Base-by-base conservation (phyloP, 768 basidiomycete species). In the Termitomyces sp. region DNA sequence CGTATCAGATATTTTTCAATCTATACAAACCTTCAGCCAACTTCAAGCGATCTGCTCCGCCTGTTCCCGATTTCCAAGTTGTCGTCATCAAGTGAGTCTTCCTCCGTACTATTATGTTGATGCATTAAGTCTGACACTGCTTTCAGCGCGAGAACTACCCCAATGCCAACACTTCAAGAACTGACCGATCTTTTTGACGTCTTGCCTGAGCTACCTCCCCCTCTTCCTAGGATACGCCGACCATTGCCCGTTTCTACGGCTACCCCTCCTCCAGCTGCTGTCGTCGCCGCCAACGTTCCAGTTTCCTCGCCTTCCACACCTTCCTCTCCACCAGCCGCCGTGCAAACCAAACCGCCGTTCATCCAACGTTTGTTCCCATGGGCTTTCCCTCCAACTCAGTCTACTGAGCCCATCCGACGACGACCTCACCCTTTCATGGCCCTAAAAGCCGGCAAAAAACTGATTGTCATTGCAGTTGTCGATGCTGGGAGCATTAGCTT, bases 1-100 rank as follows among this genome's bases (percentile, higher is more conserved):
- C 90, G 0, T 98, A 96, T 71, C 78, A 83, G 55, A 81, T 93
- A 4, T 98, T 97, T 75, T 98, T 81, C 73, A 90, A 97, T 68
- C 78, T 94, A 4, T 96, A 96, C 78, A 97, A 96, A 69, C 96
- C 96, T 2, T 87, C 86, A 7, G 92, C 93, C 0, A 80, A 90
- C 8, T 96, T 87, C 77, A 89, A 85, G 70, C 93, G 89, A 76
- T 89, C 86, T 0, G 75, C 83, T 1, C 91, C 90, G 6, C 86
- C 89, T 7, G 79, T 81, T 1, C 94, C 96, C 2, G 94, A 97
- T 73, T 98, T 94, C 73, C 82, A 87, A 55, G 75, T 97, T 20
- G 91, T 92, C 1, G 90, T 96, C 2, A 81, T 98, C 59, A 86
- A 96, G 95, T 96, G 61, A 20, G 35, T 20, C 52, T 62, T 49